Evolutionary conservation across 192 early-diverging fungal genomes (phyloP), one percentile per base, ranked within the genome.

Genomic region (Umbelopsis sp.): DNA sequence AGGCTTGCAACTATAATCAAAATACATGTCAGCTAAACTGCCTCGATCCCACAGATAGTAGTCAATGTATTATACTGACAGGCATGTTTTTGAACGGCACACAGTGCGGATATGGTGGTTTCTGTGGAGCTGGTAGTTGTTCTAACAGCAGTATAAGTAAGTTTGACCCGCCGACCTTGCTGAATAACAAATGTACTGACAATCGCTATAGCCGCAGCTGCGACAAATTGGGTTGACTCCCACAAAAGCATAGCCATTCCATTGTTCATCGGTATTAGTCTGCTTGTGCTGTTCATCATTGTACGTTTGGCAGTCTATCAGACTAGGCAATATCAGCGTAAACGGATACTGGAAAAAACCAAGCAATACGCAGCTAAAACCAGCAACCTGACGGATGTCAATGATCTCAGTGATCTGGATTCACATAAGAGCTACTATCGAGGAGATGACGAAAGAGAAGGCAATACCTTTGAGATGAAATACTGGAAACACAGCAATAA

Each of bases 51-150:
- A 73, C 45, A 16, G 80, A 77, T 44, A 74, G 46, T 2, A 68
- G 73, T 21, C 68, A 61, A 16, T 91, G 89, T 69, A 70, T 84
- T 33, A 79, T 83, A 64, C 80, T 89, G 81, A 88, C 84, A 1
- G 87, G 88, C 18, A 84, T 74, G 69, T 93, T 92, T 71, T 67
- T 89, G 6, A 91, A 93, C 50, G 92, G 92, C 46, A 88, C 90
- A 2, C 74, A 85, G n/a, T 93, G 92, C 72, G 92, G 91, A 27
- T 82, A 87, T 69, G 84, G 81, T 49, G 91, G 92, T 45, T 76
- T 58, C 16, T 93, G 92, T 75, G 81, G 82, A 49, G 76, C 78
- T 8, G 92, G 91, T 0, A 82, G 73, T 13, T 87, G 86, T 66
- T 44, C 52, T 25, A 66, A 46, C 4, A 70, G 72, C 25, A 76